These are phyloP conservation scores for Amoebophrya sp. DNA, from an alignment of 169 alveolate species.

Conservation along the genomic window DNA sequence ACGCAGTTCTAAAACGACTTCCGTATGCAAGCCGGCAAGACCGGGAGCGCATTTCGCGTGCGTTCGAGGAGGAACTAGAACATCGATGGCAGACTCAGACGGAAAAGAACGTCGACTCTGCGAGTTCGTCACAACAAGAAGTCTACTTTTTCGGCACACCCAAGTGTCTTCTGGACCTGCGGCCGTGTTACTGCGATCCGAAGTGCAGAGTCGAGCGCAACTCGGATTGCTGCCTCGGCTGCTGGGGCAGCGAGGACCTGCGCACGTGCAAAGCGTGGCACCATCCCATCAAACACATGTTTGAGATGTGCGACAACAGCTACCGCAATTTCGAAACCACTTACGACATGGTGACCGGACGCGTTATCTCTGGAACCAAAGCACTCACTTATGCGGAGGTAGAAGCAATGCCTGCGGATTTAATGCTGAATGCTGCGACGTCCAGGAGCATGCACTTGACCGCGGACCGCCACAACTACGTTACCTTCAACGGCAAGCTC, in stretches of 20 bases:
- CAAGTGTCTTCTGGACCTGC: neutral
- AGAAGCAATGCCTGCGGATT: too few species aligned
- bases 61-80: neutral
- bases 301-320: slow-evolving; percentile 12
- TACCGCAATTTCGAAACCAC: neutral
- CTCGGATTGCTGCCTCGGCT: neutral
- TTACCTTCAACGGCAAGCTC: neutral
- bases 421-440: too few species aligned
- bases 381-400: too few species aligned
- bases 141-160: slow-evolving; percentile 19
- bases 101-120: neutral
- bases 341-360: too few species aligned
- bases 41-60: neutral
- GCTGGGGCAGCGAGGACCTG: neutral
- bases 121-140: neutral
- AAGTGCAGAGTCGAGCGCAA: neutral
- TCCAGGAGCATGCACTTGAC: neutral
- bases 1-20: neutral
- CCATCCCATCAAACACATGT: neutral
- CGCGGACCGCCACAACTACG: slow-evolving; percentile 14
- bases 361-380: too few species aligned
- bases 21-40: neutral
- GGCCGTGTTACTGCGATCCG: slow-evolving; percentile 1
- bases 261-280: neutral
- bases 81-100: neutral